phyloP scores from a whole-genome alignment of 2,329 filamentous ascomycete genomes.

The Fusarium kyushuense region DNA sequence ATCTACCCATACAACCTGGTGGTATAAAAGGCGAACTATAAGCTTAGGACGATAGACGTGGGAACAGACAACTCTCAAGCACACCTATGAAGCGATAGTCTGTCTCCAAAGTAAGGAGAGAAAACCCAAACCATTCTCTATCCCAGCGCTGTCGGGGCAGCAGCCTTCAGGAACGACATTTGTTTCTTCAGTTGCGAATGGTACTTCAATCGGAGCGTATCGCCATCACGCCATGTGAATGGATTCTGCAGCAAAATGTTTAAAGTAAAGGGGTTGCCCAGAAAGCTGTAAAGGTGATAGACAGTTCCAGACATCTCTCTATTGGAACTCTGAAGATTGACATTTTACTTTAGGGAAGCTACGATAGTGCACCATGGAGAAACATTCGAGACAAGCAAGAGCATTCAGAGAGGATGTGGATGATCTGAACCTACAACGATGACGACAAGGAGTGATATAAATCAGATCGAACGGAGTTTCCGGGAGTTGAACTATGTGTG shows the following conservation, averaged over 20 bases:
- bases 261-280: not conserved
- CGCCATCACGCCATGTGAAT: constrained; percentile 22
- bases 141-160: not conserved
- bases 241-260: constrained; percentile 13
- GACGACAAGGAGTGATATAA: not conserved
- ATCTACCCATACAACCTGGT: not conserved
- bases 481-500: constrained; percentile 3
- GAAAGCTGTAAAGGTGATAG: not conserved
- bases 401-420: constrained; percentile 13
- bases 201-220: constrained; percentile 10
- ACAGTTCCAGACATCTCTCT: not conserved
- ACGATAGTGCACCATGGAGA: constrained; percentile 2
- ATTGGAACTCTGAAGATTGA: not conserved
- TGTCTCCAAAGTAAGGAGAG: not conserved
- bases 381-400: constrained; percentile 26
- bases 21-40: constrained; percentile 1
- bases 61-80: not conserved
- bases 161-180: not conserved
- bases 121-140: not conserved
- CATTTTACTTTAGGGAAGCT: constrained; percentile 20
- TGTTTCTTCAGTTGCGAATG: constrained; percentile 11
- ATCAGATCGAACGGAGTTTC: too few relatives aligned
- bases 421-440: not conserved
- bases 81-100: constrained; percentile 7
- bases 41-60: not conserved